Evolutionary conservation across 768 basidiomycete species (phyloP).

Genomic region (Tricholomella constricta): DNA sequence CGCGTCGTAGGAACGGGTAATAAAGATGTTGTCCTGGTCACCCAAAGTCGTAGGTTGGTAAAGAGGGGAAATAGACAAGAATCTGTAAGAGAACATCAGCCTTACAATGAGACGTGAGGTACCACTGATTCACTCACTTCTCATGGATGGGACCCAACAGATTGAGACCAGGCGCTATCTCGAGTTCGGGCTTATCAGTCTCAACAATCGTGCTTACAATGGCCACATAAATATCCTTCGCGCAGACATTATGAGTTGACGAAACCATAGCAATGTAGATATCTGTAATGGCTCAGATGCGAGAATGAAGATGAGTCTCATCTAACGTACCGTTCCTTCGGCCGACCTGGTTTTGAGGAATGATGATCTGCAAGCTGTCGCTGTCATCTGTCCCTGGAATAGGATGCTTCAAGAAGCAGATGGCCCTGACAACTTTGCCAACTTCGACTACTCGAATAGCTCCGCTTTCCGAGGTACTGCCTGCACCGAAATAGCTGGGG

Average conservation of each 20-base stretch:
- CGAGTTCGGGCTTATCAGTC: constrained; percentile 87
- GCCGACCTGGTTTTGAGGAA: constrained; percentile 96
- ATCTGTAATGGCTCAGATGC: constrained; percentile 50
- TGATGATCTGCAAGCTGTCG: constrained; percentile 96
- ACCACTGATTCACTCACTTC: constrained; percentile 59
- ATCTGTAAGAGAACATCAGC: constrained; percentile 48
- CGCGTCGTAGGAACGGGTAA: constrained; percentile 97
- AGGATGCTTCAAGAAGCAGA: constrained; percentile 97
- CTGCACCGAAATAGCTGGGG: constrained; percentile 94
- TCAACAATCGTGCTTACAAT: constrained; percentile 99
- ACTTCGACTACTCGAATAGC: constrained; percentile 90
- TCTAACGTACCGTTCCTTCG: constrained; percentile 79
- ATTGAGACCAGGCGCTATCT: constrained; percentile 89
- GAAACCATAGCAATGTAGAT: constrained; percentile 99
- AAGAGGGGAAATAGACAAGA: constrained; percentile 84
- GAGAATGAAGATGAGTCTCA: neutral
- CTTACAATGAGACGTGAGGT: constrained; percentile 7
- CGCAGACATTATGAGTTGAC: constrained; percentile 95
- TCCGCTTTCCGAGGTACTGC: constrained; percentile 61
- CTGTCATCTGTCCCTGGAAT: constrained; percentile 96
- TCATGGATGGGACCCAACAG: constrained; percentile 92
- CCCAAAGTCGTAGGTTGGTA: constrained; percentile 89
- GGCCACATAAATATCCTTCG: constrained; percentile 92
- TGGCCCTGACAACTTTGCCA: constrained; percentile 93
- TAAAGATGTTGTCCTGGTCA: constrained; percentile 86